Percentiles rank a stretch among this genome's conserved stretches.
These are phyloP conservation scores for Ustilago bromivora DNA, from an alignment of 1,284 basidiomycete species.

Conservation along the genomic window DNA sequence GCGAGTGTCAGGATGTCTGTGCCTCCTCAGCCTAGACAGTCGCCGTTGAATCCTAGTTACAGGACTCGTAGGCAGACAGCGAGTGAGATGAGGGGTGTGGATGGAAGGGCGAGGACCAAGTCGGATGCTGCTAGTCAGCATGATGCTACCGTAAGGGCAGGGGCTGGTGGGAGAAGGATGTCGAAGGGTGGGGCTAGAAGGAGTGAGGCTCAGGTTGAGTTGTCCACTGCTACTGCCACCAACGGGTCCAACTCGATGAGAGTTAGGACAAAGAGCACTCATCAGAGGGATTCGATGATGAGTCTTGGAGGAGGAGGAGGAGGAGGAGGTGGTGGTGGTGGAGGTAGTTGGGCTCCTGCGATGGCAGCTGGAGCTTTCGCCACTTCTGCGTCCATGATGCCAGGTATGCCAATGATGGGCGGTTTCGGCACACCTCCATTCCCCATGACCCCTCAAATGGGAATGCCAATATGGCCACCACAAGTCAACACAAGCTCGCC, in stretches of 20 bases:
- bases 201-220: constrained; percentile 35
- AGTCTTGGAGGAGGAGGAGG: constrained; percentile 6
- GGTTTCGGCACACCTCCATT: constrained; percentile 7
- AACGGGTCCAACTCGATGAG: constrained; percentile 8
- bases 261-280: not conserved
- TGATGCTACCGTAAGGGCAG: constrained; percentile 16
- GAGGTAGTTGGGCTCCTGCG: not conserved
- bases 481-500: constrained; percentile 12
- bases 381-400: constrained; percentile 11
- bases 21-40: constrained; percentile 28
- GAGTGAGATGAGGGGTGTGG: constrained; percentile 12
- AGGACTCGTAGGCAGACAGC: constrained; percentile 20
- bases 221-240: constrained; percentile 4
- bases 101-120: constrained; percentile 15
- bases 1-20: constrained; percentile 27
- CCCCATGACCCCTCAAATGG: constrained; percentile 7
- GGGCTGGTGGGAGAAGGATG: constrained; percentile 11
- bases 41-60: constrained; percentile 30
- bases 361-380: constrained; percentile 15
- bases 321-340: not conserved
- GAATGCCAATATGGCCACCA: constrained; percentile 16
- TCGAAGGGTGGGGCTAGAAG: constrained; percentile 19
- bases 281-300: constrained; percentile 27
- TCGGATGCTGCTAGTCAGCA: constrained; percentile 24
- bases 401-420: constrained; percentile 6